These are phyloP conservation scores for Talaromyces sp. DNA, from an alignment of 2,329 filamentous ascomycete species.

Conservation along the genomic window DNA sequence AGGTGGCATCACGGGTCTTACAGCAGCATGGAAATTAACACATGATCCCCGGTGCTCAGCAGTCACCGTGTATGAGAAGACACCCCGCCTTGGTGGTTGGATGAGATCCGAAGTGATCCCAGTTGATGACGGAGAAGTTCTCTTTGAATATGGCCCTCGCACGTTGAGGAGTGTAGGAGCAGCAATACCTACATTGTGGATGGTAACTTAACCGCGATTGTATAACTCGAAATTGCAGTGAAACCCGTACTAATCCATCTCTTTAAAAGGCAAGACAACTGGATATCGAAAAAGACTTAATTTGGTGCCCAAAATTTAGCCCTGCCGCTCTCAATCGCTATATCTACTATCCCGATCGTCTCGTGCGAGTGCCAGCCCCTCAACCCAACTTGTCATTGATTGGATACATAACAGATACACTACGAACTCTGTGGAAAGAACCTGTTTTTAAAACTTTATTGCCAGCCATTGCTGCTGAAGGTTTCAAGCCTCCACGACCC, in stretches of 20 bases:
- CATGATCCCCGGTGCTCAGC: slow-evolving; percentile 67
- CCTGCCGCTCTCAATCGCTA: slow-evolving; percentile 68
- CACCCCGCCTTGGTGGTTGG: slow-evolving; percentile 77
- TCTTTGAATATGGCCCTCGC: slow-evolving; percentile 84
- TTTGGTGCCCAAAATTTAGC: slow-evolving; percentile 55
- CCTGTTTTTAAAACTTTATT: slow-evolving; percentile 58
- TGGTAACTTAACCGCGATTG: slow-evolving; percentile 57
- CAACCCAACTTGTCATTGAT: slow-evolving; percentile 27
- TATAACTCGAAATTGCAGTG: background rate
- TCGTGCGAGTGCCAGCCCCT: slow-evolving; percentile 64
- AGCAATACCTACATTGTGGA: slow-evolving; percentile 67
- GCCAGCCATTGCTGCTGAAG: slow-evolving; percentile 36
- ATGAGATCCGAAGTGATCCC: slow-evolving; percentile 67
- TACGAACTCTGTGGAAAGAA: slow-evolving; percentile 50
- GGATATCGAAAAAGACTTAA: slow-evolving; percentile 58
- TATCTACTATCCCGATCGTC: slow-evolving; percentile 84
- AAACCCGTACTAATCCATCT: background rate
- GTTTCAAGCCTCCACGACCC: slow-evolving; percentile 35
- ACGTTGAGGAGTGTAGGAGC: slow-evolving; percentile 66
- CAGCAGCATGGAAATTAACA: slow-evolving; percentile 75
- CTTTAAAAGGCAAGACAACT: slow-evolving; percentile 59
- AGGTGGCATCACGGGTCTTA: slow-evolving; percentile 80
- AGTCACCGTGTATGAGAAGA: slow-evolving; percentile 81
- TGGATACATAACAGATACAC: slow-evolving; percentile 32
- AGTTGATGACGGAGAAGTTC: slow-evolving; percentile 61